Evolutionary conservation across 2,329 filamentous ascomycete species (phyloP).

Genomic region (Fusarium acutatum): DNA sequence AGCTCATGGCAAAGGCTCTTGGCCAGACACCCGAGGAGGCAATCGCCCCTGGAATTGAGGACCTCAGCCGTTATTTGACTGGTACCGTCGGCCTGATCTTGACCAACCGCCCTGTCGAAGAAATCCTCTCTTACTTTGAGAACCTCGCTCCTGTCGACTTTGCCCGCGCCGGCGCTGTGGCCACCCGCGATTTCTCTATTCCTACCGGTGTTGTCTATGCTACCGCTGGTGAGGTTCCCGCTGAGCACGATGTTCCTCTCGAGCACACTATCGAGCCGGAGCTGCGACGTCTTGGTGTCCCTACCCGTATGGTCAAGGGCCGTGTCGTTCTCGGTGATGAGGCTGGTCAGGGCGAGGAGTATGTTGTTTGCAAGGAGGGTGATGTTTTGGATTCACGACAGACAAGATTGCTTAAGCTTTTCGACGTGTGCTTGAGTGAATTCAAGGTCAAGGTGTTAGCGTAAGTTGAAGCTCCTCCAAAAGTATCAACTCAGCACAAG

Average conservation of each 20-base stretch:
- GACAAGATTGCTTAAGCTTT: constrained; percentile 92
- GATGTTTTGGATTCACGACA: constrained; percentile 89
- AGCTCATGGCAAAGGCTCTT: constrained; percentile 96
- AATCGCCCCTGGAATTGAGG: constrained; percentile 79
- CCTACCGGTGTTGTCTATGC: constrained; percentile 85
- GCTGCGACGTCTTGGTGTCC: constrained; percentile 87
- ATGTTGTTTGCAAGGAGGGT: constrained; percentile 84
- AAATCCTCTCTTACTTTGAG: constrained; percentile 77
- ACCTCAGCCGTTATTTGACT: constrained; percentile 72
- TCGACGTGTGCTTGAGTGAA: constrained; percentile 88
- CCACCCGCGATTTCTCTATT: constrained; percentile 79
- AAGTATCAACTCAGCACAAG: no score
- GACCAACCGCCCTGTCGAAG: constrained; percentile 76
- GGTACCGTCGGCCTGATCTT: constrained; percentile 92
- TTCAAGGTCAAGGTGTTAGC: constrained; percentile 85
- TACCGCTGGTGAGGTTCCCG: constrained; percentile 79
- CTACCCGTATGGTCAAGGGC: constrained; percentile 87
- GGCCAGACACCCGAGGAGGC: constrained; percentile 81
- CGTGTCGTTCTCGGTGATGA: constrained; percentile 77
- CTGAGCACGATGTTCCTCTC: constrained; percentile 84
- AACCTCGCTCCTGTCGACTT: constrained; percentile 82
- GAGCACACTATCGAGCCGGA: constrained; percentile 91
- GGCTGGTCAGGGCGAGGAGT: constrained; percentile 64
- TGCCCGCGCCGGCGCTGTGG: constrained; percentile 83
- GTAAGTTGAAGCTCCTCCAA: constrained; percentile 53